phyloP scores from a whole-genome alignment of 768 basidiomycete species.

The Hypsizygus marmoreus region DNA sequence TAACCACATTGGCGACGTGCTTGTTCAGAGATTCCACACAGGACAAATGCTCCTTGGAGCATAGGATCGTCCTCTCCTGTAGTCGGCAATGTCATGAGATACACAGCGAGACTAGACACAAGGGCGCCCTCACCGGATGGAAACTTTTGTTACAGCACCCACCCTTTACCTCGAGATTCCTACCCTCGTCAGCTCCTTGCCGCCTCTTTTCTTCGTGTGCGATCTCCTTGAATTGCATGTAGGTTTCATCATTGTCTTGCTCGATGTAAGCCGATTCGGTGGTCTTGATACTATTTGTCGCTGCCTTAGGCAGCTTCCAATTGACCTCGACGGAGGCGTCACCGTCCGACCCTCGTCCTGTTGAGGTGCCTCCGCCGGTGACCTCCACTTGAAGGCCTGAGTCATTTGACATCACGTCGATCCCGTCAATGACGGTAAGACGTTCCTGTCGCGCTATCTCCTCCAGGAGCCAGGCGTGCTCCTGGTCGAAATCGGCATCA shows the following conservation, averaged over 20 bases:
- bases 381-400: no score
- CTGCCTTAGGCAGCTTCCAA: no score
- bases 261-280: no score
- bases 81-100: neutral
- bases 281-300: no score
- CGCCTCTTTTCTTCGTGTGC: no score
- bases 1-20: conserved; percentile 59
- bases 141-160: conserved; percentile 65
- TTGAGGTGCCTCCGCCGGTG: neutral
- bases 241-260: no score
- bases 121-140: conserved; percentile 13
- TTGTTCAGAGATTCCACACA: conserved; percentile 63
- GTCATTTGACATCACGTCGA: neutral
- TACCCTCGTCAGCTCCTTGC: conserved; percentile 42
- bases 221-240: no score
- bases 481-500: conserved; percentile 48
- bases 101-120: neutral
- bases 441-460: conserved; percentile 1
- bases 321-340: no score
- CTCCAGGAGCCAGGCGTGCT: conserved; percentile 23
- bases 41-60: conserved; percentile 76
- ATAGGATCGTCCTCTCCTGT: conserved; percentile 74
- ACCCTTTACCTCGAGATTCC: conserved; percentile 63
- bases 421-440: no score
- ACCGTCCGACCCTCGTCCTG: conserved; percentile 4